These are phyloP conservation scores for Talaromyces stipitatus DNA, from an alignment of 495 filamentous ascomycete species.

Conservation along the genomic window DNA sequence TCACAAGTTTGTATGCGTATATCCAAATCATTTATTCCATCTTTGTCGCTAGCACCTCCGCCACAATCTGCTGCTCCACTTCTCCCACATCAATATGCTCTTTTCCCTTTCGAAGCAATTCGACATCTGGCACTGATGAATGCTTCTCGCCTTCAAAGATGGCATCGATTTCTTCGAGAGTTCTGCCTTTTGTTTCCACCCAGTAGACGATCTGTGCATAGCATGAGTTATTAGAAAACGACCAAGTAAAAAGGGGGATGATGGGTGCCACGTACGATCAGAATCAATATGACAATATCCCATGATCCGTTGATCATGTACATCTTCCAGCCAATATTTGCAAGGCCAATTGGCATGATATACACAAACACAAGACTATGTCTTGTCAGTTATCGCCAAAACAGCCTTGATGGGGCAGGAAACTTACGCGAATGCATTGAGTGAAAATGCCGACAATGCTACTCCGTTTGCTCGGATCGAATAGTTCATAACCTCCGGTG, in stretches of 20 bases:
- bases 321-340: slow-evolving; percentile 21
- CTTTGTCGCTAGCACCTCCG: background rate
- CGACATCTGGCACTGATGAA: slow-evolving; percentile 34
- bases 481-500: slow-evolving; percentile 40
- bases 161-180: slow-evolving; percentile 46
- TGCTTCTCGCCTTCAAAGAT: slow-evolving; percentile 34
- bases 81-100: slow-evolving; percentile 15
- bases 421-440: slow-evolving; percentile 41
- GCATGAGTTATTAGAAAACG: background rate
- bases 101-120: slow-evolving; percentile 25
- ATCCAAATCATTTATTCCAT: background rate
- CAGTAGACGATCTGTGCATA: slow-evolving; percentile 11
- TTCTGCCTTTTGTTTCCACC: slow-evolving; percentile 49
- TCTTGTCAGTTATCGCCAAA: background rate
- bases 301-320: slow-evolving; percentile 20
- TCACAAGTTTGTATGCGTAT: background rate
- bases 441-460: slow-evolving; percentile 14
- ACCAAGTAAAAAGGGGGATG: background rate
- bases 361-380: slow-evolving; percentile 35
- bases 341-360: slow-evolving; percentile 42
- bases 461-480: slow-evolving; percentile 17
- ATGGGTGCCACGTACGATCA: slow-evolving; percentile 12
- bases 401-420: background rate
- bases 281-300: slow-evolving; percentile 14
- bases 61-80: slow-evolving; percentile 12